These are phyloP conservation scores for Ceratocystis colombiana DNA, from an alignment of 2,329 filamentous ascomycete genomes.

Conservation along the genomic window DNA sequence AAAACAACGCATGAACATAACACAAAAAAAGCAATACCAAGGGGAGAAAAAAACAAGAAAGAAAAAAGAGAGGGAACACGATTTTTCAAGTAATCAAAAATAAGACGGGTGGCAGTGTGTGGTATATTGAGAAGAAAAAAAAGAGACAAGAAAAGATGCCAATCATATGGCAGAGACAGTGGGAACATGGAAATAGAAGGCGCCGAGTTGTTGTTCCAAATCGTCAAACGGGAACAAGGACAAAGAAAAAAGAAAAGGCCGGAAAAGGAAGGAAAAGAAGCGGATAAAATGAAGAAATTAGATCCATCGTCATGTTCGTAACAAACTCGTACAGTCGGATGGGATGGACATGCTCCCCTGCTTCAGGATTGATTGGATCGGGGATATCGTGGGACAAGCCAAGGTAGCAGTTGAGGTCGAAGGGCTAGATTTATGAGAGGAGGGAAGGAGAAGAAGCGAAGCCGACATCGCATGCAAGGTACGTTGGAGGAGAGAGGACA, in stretches of 20 bases:
- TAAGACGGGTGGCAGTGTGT: slow-evolving; percentile 16
- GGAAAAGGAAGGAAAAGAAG: slow-evolving; percentile 2
- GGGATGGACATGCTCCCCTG: slow-evolving; percentile 14
- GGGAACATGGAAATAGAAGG: background rate
- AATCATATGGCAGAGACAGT: slow-evolving; percentile 6
- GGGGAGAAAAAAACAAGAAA: background rate
- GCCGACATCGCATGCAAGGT: slow-evolving; percentile 20
- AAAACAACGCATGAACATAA: slow-evolving; percentile 1
- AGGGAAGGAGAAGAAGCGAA: background rate
- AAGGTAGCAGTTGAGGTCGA: background rate
- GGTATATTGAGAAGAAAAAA: slow-evolving; percentile 19
- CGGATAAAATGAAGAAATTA: slow-evolving; percentile 17
- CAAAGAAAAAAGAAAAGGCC: background rate
- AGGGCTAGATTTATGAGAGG: background rate
- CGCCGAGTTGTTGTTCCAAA: slow-evolving; percentile 2
- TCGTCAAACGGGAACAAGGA: slow-evolving; percentile 13
- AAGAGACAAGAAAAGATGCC: slow-evolving; percentile 17
- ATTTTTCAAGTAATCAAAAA: slow-evolving; percentile 6
- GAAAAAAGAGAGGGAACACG: slow-evolving; percentile 13
- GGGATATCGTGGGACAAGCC: background rate
- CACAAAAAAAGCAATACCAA: background rate
- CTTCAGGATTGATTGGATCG: background rate
- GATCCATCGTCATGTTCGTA: slow-evolving; percentile 25
- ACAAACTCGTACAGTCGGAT: slow-evolving; percentile 20
- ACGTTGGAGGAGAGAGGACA: background rate